Evolutionary conservation across 2,329 filamentous ascomycete species (phyloP).

Genomic region (Verruconis gallopava): DNA sequence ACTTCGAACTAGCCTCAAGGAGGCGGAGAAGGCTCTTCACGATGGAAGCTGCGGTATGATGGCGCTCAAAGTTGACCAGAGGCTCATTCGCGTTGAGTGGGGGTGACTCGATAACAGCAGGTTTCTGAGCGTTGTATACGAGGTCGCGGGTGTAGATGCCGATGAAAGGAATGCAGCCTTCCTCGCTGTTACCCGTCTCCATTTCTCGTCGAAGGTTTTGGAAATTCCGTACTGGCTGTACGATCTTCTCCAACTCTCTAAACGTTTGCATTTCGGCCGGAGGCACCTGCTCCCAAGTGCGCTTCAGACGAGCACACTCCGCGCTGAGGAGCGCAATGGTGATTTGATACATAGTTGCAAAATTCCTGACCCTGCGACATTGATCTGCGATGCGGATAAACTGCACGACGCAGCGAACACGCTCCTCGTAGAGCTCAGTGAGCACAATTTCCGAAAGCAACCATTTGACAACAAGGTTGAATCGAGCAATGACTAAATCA

Average conservation of each 20-base stretch:
- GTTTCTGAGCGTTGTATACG: slow-evolving; percentile 68
- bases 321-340: slow-evolving; percentile 63
- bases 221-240: slow-evolving; percentile 69
- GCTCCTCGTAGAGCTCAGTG: slow-evolving; percentile 57
- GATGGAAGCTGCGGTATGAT: slow-evolving; percentile 60
- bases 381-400: slow-evolving; percentile 70
- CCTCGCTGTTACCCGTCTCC: slow-evolving; percentile 53
- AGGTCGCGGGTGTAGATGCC: slow-evolving; percentile 73
- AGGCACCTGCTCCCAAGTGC: slow-evolving; percentile 61
- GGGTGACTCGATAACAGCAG: slow-evolving; percentile 58
- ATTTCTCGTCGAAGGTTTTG: slow-evolving; percentile 65
- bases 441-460: slow-evolving; percentile 67
- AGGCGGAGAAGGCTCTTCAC: slow-evolving; percentile 68
- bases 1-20: slow-evolving; percentile 66
- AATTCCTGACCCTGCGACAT: slow-evolving; percentile 65
- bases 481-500: slow-evolving; percentile 72
- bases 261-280: slow-evolving; percentile 52
- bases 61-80: slow-evolving; percentile 73
- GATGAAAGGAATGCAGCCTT: slow-evolving; percentile 72
- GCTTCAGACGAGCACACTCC: slow-evolving; percentile 53
- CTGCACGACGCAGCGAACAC: slow-evolving; percentile 65
- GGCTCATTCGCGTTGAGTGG: slow-evolving; percentile 41
- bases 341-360: slow-evolving; percentile 71
- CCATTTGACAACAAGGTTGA: slow-evolving; percentile 85
- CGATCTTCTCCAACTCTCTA: slow-evolving; percentile 54